Conservation (phyloP, 2,329 filamentous ascomycete genomes). For the Thielaviopsis populi region DNA sequence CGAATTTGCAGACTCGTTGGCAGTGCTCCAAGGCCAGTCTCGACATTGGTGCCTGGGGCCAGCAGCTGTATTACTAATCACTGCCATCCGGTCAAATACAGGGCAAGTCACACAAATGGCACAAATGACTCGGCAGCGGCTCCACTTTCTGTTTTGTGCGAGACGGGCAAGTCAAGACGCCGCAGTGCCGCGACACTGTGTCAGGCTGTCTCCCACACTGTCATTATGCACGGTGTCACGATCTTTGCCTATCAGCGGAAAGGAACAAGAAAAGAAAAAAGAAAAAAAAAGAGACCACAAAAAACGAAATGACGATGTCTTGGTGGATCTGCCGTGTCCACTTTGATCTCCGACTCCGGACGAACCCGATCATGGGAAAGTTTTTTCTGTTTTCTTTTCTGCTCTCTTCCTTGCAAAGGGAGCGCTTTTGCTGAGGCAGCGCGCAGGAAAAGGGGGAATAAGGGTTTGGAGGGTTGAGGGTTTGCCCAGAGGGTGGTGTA, state of each 20-base stretch:
- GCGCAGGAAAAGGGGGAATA: neutral
- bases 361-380: neutral
- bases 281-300: neutral
- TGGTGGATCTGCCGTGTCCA: conserved; percentile 4
- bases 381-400: neutral
- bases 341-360: conserved; percentile 12
- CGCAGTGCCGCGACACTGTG: neutral
- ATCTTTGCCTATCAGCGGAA: conserved; percentile 2
- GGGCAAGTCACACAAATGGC: neutral
- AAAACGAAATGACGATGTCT: conserved; percentile 4
- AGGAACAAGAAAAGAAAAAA: neutral
- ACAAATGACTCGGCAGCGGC: neutral
- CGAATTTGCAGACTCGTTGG: neutral
- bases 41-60: neutral
- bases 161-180: neutral
- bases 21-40: neutral
- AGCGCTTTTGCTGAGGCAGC: neutral
- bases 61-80: neutral
- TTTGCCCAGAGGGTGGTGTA: neutral
- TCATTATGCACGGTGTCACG: neutral
- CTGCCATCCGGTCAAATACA: neutral
- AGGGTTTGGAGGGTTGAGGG: neutral
- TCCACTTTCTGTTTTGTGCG: neutral
- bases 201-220: neutral
- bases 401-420: neutral